Evolutionary conservation across 768 basidiomycete genomes (phyloP).

Genomic region (Leccinum uliginosum): DNA sequence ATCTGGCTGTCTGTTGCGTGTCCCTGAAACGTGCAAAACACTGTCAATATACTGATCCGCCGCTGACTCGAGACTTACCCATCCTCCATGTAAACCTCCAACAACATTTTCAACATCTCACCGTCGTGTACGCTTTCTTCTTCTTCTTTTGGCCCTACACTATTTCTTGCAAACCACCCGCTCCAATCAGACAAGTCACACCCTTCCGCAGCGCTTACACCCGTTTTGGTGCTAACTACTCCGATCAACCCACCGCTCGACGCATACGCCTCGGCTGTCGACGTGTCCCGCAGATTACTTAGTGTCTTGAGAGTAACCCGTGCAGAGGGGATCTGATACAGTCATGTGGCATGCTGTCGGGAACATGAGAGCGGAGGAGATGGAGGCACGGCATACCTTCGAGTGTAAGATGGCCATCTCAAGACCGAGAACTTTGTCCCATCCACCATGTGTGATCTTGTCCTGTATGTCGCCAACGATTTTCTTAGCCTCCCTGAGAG

Average conservation of each 20-base stretch:
- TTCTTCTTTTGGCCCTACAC: constrained; percentile 40
- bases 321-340: constrained; percentile 6
- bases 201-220: constrained; percentile 52
- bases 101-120: constrained; percentile 60
- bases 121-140: constrained; percentile 44
- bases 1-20: constrained; percentile 53
- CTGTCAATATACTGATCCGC: background rate
- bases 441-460: constrained; percentile 16
- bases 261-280: constrained; percentile 85
- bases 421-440: constrained; percentile 54
- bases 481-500: constrained; percentile 15
- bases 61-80: constrained; percentile 45
- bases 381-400: constrained; percentile 44
- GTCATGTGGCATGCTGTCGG: background rate
- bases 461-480: constrained; percentile 19
- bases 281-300: constrained; percentile 62
- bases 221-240: constrained; percentile 56
- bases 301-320: constrained; percentile 58
- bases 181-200: constrained; percentile 38
- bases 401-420: constrained; percentile 78
- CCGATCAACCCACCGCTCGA: constrained; percentile 60
- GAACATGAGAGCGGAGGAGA: background rate
- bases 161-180: constrained; percentile 40
- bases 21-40: constrained; percentile 36
- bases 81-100: constrained; percentile 80